Base-by-base conservation (phyloP, 768 basidiomycete species). In the Tephrocybe sp. region DNA sequence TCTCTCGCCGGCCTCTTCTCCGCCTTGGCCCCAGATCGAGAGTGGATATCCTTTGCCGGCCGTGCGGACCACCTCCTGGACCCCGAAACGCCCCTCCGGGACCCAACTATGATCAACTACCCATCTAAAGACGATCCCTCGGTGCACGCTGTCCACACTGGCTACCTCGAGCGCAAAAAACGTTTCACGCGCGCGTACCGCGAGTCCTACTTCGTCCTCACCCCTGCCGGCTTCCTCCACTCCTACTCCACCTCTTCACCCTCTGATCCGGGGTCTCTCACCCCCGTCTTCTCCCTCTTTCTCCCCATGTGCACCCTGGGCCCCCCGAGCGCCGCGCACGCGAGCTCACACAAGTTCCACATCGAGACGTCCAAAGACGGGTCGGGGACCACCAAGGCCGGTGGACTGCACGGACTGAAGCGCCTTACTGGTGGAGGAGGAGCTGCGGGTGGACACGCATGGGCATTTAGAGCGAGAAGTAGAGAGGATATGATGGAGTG, bases 401-500 rank as follows among this genome's bases (percentile, higher is more conserved):
- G 85, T 0, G 49, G n/a, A 75, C 77, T 24, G n/a, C 14, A 21
- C 36, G 26, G 36, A 1, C 63, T 84, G 60, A 62, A 79, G 54
- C 62, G 62, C 44, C 55, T 80, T 15, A 60, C 60, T 48, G 51
- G 58, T 21, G 65, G 62, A 18, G 20, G 20, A 17, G 17, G 38
- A 20, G 38, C 17, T 3, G 38, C 17, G 38, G 18, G 38, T 9
- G 38, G 38, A 20, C 59, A 70, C 42, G 91, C 91, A 24, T 98
- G 90, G 85, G 90, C 85, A 43, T 98, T 99, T 78, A 80, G 93
- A 30, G 81, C 90, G 40, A 74, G 96, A 53, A 88, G 85, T 52
- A 83, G 89, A 58, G 96, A 98, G 56, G 96, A 98, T 59, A 93
- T 98, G 93, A 93, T 98, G 93, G 97, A 99, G 72, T 97, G 97